Percentiles rank a stretch among this genome's conserved stretches.
These are phyloP conservation scores for Geranomyces variabilis DNA, from an alignment of 192 early-diverging fungal genomes.

Conservation along the genomic window DNA sequence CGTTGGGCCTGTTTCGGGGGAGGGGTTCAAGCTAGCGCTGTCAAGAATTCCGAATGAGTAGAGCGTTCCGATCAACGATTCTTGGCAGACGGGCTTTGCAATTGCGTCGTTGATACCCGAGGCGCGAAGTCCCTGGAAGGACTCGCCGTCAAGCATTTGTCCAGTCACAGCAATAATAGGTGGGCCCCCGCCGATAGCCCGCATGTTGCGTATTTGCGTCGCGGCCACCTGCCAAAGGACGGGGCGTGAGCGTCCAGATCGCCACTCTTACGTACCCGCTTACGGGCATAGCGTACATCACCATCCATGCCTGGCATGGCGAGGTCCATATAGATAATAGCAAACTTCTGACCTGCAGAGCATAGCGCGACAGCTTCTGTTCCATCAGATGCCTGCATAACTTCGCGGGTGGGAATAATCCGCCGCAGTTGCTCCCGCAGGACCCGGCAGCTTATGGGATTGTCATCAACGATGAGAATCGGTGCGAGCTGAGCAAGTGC, in stretches of 20 bases:
- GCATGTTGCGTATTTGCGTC: conserved; percentile 23
- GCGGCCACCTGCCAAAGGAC: conserved; percentile 13
- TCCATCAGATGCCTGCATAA: conserved; percentile 30
- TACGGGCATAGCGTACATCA: conserved; percentile 18
- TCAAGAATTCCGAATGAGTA: conserved; percentile 9
- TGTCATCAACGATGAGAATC: conserved; percentile 34
- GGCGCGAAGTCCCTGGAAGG: conserved; percentile 11
- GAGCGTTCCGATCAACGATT: conserved; percentile 11
- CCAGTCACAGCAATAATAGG: conserved; percentile 27
- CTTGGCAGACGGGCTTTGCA: conserved; percentile 16
- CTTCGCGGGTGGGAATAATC: conserved; percentile 20
- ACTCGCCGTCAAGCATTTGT: conserved; percentile 12
- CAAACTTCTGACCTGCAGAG: conserved; percentile 26
- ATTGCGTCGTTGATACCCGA: conserved; percentile 35
- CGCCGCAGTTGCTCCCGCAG: conserved; percentile 3
- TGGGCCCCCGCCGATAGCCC: not conserved
- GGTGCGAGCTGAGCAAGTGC: conserved; percentile 3
- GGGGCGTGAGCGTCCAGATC: too few species aligned
- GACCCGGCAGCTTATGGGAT: not conserved
- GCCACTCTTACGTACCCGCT: too few species aligned
- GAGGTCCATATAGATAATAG: conserved; percentile 22
- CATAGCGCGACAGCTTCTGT: conserved; percentile 24
- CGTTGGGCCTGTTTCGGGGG: too few species aligned
- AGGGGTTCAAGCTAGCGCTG: too few species aligned
- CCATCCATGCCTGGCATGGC: conserved; percentile 24